These are phyloP conservation scores for Kitagawia praeruptora DNA, from an alignment of 129 eudicot genomes.

Conservation along the genomic window DNA sequence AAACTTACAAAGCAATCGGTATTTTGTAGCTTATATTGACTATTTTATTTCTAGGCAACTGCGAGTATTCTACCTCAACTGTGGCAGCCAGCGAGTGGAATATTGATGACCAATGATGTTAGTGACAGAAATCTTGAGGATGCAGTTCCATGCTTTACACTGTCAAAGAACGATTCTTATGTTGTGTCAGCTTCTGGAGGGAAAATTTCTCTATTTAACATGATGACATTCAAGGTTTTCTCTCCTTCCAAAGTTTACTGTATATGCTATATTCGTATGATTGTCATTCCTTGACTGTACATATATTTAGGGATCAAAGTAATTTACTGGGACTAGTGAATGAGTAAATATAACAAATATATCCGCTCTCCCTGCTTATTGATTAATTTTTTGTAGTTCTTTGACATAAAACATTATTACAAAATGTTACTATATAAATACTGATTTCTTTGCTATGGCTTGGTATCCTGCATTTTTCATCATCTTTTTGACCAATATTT, in stretches of 20 bases:
- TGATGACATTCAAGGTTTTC: slow-evolving; percentile 67
- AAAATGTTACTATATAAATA: background rate
- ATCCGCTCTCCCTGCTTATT: background rate
- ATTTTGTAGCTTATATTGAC: background rate
- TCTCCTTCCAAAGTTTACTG: background rate
- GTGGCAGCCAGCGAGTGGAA: slow-evolving; percentile 72
- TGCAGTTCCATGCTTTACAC: slow-evolving; percentile 63
- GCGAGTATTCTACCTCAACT: slow-evolving; percentile 47
- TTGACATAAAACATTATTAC: background rate
- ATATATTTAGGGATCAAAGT: background rate
- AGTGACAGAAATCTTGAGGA: slow-evolving; percentile 57
- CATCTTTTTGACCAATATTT: background rate
- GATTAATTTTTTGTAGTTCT: background rate
- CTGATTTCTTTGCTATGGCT: background rate
- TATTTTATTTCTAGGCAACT: slow-evolving; percentile 40
- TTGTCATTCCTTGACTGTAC: background rate
- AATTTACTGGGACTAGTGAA: background rate
- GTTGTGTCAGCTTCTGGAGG: slow-evolving; percentile 86
- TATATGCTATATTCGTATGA: background rate
- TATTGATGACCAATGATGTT: slow-evolving; percentile 65
- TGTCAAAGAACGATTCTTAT: slow-evolving; percentile 76
- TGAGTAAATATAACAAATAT: background rate
- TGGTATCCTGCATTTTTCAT: background rate
- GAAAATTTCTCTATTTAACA: slow-evolving; percentile 64
- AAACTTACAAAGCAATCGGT: background rate